Evolutionary conservation across 306 rosid genomes (phyloP).

Genomic region (Delonix regia): DNA sequence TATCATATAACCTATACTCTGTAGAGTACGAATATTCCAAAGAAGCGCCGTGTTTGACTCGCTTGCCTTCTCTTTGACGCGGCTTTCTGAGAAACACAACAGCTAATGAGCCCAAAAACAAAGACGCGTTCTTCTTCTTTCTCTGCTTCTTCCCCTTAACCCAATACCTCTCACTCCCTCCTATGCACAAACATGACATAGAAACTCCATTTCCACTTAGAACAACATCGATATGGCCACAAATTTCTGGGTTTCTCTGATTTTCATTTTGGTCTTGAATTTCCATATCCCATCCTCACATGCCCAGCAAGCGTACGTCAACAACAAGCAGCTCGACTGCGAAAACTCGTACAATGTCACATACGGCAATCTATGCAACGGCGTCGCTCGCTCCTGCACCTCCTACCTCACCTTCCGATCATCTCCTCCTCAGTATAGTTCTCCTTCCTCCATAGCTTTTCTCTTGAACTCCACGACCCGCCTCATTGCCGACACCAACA

Average conservation of each 20-base stretch:
- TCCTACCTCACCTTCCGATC: slow-evolving; percentile 78
- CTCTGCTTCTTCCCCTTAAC: not conserved
- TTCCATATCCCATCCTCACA: not conserved
- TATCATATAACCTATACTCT: not conserved
- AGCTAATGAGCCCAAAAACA: no score
- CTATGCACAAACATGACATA: not conserved
- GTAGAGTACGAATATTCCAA: not conserved
- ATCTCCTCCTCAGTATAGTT: slow-evolving; percentile 30
- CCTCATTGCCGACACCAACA: slow-evolving; percentile 50
- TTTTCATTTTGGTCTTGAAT: not conserved
- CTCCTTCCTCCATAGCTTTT: slow-evolving; percentile 43
- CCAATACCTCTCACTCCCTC: no score
- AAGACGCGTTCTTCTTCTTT: not conserved
- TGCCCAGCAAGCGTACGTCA: slow-evolving; percentile 58
- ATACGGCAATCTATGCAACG: slow-evolving; percentile 53
- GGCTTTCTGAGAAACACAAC: no score
- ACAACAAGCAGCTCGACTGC: slow-evolving; percentile 69
- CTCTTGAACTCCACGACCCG: slow-evolving; percentile 45
- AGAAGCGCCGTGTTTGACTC: not conserved
- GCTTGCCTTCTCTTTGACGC: no score
- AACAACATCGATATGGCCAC: not conserved
- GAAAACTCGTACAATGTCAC: slow-evolving; percentile 35
- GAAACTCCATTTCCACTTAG: not conserved
- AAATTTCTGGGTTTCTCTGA: not conserved
- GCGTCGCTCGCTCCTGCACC: slow-evolving; percentile 40